These are phyloP conservation scores for Arctostaphylos glauca DNA, from an alignment of 148 eudicot genomes.

Conservation along the genomic window DNA sequence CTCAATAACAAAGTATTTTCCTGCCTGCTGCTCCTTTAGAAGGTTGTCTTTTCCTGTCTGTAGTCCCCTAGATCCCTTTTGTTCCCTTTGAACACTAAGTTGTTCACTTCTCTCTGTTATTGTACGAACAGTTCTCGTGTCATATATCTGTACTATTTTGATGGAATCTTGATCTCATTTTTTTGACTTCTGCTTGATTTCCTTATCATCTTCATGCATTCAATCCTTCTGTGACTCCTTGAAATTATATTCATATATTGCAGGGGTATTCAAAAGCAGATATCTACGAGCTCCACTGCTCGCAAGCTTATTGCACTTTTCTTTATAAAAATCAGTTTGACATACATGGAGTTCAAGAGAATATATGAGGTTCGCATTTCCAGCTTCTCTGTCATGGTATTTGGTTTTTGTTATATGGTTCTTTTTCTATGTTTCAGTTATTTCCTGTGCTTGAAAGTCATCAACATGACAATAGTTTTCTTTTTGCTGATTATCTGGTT, in stretches of 20 bases:
- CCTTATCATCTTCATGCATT: conserved; percentile 1
- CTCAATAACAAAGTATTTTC: not conserved
- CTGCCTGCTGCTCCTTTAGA: not conserved
- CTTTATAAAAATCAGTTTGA: conserved; percentile 66
- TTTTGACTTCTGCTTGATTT: not conserved
- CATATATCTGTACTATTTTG: not conserved
- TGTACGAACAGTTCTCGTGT: not conserved
- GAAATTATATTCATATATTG: conserved; percentile 21
- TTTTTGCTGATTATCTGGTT: not conserved
- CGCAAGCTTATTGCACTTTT: conserved; percentile 57
- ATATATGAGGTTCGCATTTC: conserved; percentile 69
- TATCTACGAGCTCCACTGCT: conserved; percentile 53
- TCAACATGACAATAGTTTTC: not conserved
- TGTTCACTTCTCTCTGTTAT: not conserved
- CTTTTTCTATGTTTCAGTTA: not conserved
- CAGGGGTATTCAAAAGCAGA: conserved; percentile 85
- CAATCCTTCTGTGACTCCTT: not conserved
- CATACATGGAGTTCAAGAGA: conserved; percentile 80
- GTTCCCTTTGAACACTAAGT: not conserved
- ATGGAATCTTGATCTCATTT: not conserved
- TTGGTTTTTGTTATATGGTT: not conserved
- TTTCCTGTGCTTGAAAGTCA: not conserved
- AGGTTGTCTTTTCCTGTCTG: not conserved
- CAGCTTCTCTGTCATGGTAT: not conserved
- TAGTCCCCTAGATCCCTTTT: not conserved